These are phyloP conservation scores for Flaveria bidentis DNA, from an alignment of 129 eudicot genomes.

Conservation along the genomic window DNA sequence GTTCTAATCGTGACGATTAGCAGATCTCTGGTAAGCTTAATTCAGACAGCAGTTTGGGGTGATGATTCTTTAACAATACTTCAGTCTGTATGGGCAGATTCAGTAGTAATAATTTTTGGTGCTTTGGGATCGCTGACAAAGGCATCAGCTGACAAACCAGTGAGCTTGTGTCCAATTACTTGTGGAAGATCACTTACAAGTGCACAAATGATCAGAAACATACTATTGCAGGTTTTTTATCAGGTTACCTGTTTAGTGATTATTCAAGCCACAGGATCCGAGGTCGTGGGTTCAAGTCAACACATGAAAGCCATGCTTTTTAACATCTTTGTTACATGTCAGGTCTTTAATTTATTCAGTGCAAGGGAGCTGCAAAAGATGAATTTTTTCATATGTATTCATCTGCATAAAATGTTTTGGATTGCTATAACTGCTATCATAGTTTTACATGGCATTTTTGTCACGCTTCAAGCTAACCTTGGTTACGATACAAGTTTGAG, in stretches of 20 bases:
- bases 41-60: constrained; percentile 7
- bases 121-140: constrained; percentile 37
- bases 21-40: constrained; percentile 22
- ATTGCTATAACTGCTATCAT: constrained; percentile 1
- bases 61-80: constrained; percentile 33
- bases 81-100: constrained; percentile 25
- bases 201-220: constrained; percentile 37
- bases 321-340: constrained; percentile 36
- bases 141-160: constrained; percentile 14
- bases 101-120: constrained; percentile 31
- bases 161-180: constrained; percentile 7
- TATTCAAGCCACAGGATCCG: constrained; percentile 31
- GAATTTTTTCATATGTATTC: constrained; percentile 38
- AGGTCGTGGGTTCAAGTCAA: constrained; percentile 7
- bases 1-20: constrained; percentile 28
- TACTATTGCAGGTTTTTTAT: constrained; percentile 33
- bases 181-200: constrained; percentile 19
- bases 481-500: constrained; percentile 29
- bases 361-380: constrained; percentile 39
- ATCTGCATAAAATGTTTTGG: constrained; percentile 18
- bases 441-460: constrained; percentile 18
- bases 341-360: constrained; percentile 38
- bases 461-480: constrained; percentile 8
- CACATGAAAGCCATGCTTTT: constrained; percentile 21
- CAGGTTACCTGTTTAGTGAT: constrained; percentile 23